Conservation (phyloP, 2,329 filamentous ascomycete species). For the Colletotrichum lupini region DNA sequence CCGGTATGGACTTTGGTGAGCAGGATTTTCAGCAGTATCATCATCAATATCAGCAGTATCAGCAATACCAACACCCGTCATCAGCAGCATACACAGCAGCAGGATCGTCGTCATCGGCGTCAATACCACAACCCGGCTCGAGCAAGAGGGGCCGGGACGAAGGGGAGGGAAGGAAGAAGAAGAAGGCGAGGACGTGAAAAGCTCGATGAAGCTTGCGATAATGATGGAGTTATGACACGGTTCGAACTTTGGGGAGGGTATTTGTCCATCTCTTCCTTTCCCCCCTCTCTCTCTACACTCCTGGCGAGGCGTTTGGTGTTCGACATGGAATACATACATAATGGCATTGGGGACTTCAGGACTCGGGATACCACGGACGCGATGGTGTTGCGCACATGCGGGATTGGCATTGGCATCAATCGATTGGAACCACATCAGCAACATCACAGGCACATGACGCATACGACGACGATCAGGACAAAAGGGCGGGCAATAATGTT, state of each 20-base stretch:
- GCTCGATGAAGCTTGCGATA: neutral
- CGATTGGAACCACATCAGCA: neutral
- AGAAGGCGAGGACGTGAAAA: slow-evolving; percentile 29
- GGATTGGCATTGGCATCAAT: slow-evolving; percentile 8
- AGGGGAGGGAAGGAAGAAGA: slow-evolving; percentile 9
- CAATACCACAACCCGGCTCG: neutral
- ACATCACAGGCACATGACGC: neutral
- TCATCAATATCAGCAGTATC: slow-evolving; percentile 8
- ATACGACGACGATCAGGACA: neutral
- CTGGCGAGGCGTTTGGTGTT: slow-evolving; percentile 25
- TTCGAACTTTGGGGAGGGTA: neutral
- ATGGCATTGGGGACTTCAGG: neutral
- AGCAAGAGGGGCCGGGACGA: slow-evolving; percentile 22
- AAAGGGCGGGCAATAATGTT: neutral
- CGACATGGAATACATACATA: neutral
- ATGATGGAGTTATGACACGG: neutral
- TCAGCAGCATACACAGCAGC: neutral
- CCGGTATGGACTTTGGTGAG: slow-evolving; percentile 49
- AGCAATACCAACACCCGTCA: slow-evolving; percentile 1
- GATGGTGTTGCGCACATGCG: neutral
- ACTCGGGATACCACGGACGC: neutral
- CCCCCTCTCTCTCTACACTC: neutral
- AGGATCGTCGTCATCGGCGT: neutral
- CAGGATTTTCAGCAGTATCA: slow-evolving; percentile 6
- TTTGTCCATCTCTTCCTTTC: neutral